These are phyloP conservation scores for Pseudomicrostroma phylloplanum DNA, from an alignment of 1,284 basidiomycete species.

Conservation along the genomic window DNA sequence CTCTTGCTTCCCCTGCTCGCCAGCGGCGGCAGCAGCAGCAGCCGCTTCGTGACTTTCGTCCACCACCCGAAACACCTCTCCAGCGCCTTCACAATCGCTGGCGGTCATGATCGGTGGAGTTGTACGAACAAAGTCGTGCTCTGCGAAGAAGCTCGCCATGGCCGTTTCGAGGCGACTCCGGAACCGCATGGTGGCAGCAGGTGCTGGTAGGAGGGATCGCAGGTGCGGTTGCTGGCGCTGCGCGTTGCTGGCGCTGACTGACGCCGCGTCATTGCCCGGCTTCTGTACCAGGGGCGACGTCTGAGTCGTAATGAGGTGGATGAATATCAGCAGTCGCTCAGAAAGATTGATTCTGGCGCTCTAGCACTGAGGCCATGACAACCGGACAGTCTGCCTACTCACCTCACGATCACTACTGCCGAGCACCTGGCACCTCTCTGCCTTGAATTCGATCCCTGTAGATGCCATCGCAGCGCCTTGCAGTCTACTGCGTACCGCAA, in stretches of 20 bases:
- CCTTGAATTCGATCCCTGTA: constrained; percentile 23
- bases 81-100: constrained; percentile 94
- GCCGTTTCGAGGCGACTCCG: constrained; percentile 24
- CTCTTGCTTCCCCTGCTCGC: neutral
- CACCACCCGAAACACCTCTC: constrained; percentile 75
- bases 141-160: constrained; percentile 19
- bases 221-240: constrained; percentile 32
- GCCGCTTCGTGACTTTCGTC: constrained; percentile 48
- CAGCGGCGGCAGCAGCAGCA: constrained; percentile 2
- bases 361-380: neutral
- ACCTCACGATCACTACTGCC: constrained; percentile 23
- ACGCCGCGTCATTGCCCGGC: neutral
- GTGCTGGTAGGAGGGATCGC: constrained; percentile 20
- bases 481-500: too few relatives aligned
- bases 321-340: constrained; percentile 4
- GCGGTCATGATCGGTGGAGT: constrained; percentile 83
- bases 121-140: constrained; percentile 68
- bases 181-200: constrained; percentile 25
- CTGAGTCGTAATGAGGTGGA: neutral
- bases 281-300: neutral
- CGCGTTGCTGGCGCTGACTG: neutral
- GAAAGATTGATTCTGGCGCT: constrained; percentile 3
- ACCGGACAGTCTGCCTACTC: neutral
- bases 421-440: constrained; percentile 17
- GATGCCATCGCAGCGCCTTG: too few relatives aligned